phyloP scores from a whole-genome alignment of 805 yeast species.

The Saturnispora ahearnii region DNA sequence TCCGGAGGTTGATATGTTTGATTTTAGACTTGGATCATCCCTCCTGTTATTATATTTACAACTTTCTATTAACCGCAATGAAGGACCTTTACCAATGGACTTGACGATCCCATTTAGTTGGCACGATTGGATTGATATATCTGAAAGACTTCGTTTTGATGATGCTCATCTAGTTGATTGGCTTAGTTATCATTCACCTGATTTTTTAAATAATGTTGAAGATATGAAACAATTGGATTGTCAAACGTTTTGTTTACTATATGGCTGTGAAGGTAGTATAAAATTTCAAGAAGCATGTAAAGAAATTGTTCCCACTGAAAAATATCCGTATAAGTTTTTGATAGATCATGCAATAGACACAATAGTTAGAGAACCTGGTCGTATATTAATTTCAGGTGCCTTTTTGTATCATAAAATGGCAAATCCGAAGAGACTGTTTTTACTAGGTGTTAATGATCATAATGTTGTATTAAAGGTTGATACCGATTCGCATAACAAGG shows the following conservation, averaged over 20 bases:
- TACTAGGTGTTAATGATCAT: constrained; percentile 12
- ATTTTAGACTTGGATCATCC: constrained; percentile 14
- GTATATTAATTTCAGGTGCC: constrained; percentile 28
- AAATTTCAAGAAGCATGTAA: constrained; percentile 9
- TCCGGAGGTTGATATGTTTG: constrained; percentile 8
- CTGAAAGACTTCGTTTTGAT: constrained; percentile 18
- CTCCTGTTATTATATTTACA: constrained; percentile 12
- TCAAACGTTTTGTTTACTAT: constrained; percentile 12
- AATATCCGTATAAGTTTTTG: constrained; percentile 18
- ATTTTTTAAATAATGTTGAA: constrained; percentile 4
- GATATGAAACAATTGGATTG: constrained; percentile 7
- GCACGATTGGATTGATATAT: constrained; percentile 26
- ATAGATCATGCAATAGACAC: constrained; percentile 20
- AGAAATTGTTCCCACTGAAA: constrained; percentile 10
- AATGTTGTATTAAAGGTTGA: constrained; percentile 21
- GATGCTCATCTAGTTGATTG: constrained; percentile 14
- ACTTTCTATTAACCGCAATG: constrained; percentile 1
- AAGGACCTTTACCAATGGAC: constrained; percentile 5
- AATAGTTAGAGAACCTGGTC: constrained; percentile 24
- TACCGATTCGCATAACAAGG: constrained; percentile 8
- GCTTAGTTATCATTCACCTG: constrained; percentile 10
- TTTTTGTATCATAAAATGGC: constrained; percentile 27
- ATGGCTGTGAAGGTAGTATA: constrained; percentile 16
- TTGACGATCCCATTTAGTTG: constrained; percentile 23
- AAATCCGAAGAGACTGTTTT: constrained; percentile 23